Evolutionary conservation across 805 yeast species (phyloP).

Genomic region (Lachancea dasiensis): DNA sequence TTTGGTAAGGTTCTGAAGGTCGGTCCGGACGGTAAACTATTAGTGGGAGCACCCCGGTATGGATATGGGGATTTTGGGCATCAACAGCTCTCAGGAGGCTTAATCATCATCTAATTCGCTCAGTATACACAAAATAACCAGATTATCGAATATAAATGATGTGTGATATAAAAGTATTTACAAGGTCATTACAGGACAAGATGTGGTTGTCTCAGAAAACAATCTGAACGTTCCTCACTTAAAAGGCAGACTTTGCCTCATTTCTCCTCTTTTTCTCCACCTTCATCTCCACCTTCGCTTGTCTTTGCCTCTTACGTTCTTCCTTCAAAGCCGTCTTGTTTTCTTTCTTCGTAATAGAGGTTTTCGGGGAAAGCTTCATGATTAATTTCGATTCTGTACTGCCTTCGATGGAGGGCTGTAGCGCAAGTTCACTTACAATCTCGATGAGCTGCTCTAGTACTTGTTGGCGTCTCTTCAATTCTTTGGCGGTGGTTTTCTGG

Average conservation of each 20-base stretch:
- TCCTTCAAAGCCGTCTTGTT: slow-evolving; percentile 32
- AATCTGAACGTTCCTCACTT: too few species aligned
- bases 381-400: slow-evolving; percentile 24
- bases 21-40: slow-evolving; percentile 23
- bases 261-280: slow-evolving; percentile 17
- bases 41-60: slow-evolving; percentile 37
- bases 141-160: neutral
- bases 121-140: neutral
- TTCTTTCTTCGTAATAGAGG: slow-evolving; percentile 16
- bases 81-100: slow-evolving; percentile 31
- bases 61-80: slow-evolving; percentile 32
- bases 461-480: slow-evolving; percentile 31
- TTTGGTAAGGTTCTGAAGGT: slow-evolving; percentile 39
- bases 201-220: too few species aligned
- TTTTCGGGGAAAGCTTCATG: slow-evolving; percentile 23
- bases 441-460: slow-evolving; percentile 28
- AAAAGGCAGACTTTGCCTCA: too few species aligned
- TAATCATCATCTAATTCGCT: slow-evolving; percentile 1
- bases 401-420: slow-evolving; percentile 28
- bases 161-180: slow-evolving; percentile 7
- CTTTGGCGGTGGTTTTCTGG: slow-evolving; percentile 27
- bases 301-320: slow-evolving; percentile 32
- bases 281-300: slow-evolving; percentile 29
- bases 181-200: too few species aligned
- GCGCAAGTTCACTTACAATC: slow-evolving; percentile 24